Conservation (phyloP, 208 protist genomes). For the Herpetomonas samuelpessoai region DNA sequence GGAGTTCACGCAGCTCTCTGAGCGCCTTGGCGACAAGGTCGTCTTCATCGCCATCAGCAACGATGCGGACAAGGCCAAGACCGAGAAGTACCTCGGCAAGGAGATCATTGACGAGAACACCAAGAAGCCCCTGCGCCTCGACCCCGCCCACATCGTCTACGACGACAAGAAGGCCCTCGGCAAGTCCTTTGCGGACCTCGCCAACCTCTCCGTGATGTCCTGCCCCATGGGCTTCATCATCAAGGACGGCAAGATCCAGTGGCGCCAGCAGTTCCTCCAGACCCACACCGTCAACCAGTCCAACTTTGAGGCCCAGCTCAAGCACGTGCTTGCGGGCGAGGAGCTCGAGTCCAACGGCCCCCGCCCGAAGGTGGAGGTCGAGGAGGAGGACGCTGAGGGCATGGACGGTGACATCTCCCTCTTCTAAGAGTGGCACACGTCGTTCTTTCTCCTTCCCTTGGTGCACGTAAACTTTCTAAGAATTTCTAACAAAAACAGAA, state of each 20-base stretch:
- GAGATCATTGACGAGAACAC: slow-evolving; percentile 90
- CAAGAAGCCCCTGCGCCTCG: slow-evolving; percentile 79
- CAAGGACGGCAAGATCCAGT: slow-evolving; percentile 77
- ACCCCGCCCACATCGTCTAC: slow-evolving; percentile 71
- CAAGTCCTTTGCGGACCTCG: slow-evolving; percentile 70
- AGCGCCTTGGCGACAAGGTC: slow-evolving; percentile 70
- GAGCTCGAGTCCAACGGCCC: slow-evolving; percentile 83
- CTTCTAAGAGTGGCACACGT: slow-evolving; percentile 46
- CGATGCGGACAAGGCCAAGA: slow-evolving; percentile 85
- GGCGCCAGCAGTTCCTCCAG: slow-evolving; percentile 92
- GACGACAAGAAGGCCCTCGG: slow-evolving; percentile 83
- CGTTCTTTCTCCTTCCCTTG: too few species aligned
- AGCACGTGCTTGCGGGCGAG: slow-evolving; percentile 75
- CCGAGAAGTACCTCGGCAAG: slow-evolving; percentile 90
- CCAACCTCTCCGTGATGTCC: slow-evolving; percentile 84
- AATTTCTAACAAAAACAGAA: too few species aligned
- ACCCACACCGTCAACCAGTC: slow-evolving; percentile 82
- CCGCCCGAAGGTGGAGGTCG: slow-evolving; percentile 74
- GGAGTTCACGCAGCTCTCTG: slow-evolving; percentile 83
- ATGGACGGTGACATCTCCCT: slow-evolving; percentile 90
- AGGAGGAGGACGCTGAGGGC: slow-evolving; percentile 88
- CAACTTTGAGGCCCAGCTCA: slow-evolving; percentile 88
- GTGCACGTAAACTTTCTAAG: too few species aligned
- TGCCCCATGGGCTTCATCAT: slow-evolving; percentile 90
- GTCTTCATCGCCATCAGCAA: slow-evolving; percentile 87